A percentile compares a stretch with the other conserved stretches of the same genome.
Evolutionary conservation across 164 flowering plant genomes (phyloP).

Genomic region (Macadamia tetraphylla): DNA sequence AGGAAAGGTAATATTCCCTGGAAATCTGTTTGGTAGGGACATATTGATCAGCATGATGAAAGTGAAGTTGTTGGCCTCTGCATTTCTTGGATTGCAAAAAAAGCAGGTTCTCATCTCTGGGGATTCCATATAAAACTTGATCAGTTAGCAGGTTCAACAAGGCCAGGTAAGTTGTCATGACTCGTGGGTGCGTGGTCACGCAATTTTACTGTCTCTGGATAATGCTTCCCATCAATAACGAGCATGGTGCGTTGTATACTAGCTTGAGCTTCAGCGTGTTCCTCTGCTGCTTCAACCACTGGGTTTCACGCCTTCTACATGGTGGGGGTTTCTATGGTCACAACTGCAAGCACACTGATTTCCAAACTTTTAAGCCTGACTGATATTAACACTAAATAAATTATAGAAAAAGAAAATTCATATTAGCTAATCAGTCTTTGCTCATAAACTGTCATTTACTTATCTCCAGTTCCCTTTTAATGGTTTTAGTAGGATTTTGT

Average conservation of each 20-base stretch:
- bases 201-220: not conserved
- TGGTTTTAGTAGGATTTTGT: too few relatives aligned
- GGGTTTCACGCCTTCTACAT: slow-evolving; percentile 27
- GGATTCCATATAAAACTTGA: slow-evolving; percentile 7
- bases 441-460: too few relatives aligned
- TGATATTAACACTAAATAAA: not conserved
- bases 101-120: slow-evolving; percentile 25
- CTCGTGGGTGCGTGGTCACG: not conserved
- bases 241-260: slow-evolving; percentile 14
- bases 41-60: slow-evolving; percentile 68
- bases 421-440: too few relatives aligned
- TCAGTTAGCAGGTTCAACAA: slow-evolving; percentile 17
- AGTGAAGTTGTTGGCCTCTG: slow-evolving; percentile 65
- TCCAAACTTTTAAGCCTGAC: not conserved
- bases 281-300: slow-evolving; percentile 33
- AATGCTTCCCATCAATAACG: slow-evolving; percentile 5
- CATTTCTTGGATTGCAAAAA: slow-evolving; percentile 61
- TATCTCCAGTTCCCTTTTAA: too few relatives aligned
- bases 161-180: not conserved
- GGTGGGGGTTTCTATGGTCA: slow-evolving; percentile 7
- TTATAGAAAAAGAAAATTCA: too few relatives aligned
- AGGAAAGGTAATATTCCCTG: slow-evolving; percentile 66
- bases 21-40: slow-evolving; percentile 36
- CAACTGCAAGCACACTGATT: not conserved
- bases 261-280: slow-evolving; percentile 26